phyloP scores from a whole-genome alignment of 169 alveolate genomes.

The Plasmodium coatneyi region DNA sequence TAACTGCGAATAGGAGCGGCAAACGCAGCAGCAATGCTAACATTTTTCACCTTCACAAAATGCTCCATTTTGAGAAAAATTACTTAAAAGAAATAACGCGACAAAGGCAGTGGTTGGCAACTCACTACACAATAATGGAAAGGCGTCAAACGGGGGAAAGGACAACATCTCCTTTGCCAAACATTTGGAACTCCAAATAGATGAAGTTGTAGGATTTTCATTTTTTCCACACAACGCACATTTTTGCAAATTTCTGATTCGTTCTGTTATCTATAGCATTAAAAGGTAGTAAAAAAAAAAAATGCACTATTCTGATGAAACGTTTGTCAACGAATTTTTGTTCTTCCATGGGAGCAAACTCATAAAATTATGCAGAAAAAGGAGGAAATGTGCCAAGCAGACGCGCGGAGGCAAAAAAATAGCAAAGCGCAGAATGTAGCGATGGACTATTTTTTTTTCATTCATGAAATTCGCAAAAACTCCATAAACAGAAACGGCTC shows the following conservation, averaged over 20 bases:
- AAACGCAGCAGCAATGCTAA: neutral
- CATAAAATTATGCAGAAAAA: neutral
- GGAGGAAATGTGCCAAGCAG: neutral
- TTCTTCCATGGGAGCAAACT: neutral
- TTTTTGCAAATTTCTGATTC: neutral
- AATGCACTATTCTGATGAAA: neutral
- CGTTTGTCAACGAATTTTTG: neutral
- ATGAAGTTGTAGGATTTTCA: neutral
- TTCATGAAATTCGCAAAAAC: neutral
- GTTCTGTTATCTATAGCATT: neutral
- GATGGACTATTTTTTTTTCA: neutral
- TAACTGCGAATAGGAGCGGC: neutral
- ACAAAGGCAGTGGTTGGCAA: neutral
- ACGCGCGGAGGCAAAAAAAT: neutral
- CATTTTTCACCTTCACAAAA: neutral
- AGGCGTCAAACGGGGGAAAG: neutral
- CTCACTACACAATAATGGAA: neutral
- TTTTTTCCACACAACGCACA: neutral
- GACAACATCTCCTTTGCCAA: neutral
- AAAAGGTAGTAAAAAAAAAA: neutral
- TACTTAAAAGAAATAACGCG: neutral
- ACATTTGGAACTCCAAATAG: neutral
- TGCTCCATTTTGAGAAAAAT: neutral
- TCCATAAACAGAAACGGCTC: neutral
- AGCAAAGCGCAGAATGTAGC: neutral